Evolutionary conservation across 371 early-diverging fungal genomes (phyloP), one percentile per base, ranked within the genome.

Genomic region (Mortierella sp.): DNA sequence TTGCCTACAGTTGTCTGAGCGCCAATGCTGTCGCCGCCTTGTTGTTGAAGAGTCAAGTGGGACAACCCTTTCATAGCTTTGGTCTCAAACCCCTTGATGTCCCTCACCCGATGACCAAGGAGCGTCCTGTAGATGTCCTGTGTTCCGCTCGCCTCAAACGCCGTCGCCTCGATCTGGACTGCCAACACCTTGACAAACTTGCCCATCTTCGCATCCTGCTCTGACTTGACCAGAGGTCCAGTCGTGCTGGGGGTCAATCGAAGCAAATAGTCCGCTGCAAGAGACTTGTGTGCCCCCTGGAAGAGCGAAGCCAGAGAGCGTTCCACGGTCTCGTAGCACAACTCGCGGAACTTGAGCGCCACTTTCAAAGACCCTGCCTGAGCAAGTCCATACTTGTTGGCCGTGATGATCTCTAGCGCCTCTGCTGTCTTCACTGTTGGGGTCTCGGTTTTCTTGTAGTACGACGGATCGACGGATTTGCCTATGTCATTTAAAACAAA

Each of bases 51-150:
- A 69, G 26, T 51, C 55, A 28, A 54, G 43, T 9, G 59, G 1
- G 59, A n/a, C 2, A 74, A 43, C 26, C 61, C 79, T 19, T 26
- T 26, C 40, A 67, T 73, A 21, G 86, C 81, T 54, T 86, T 79
- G 6, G 72, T 43, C 44, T 86, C 86, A 55, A 86, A 86, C 8
- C 69, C 81, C 67, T 86, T 86, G 79, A 86, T 79, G 37, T 86
- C 82, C 31, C 72, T 73, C 19, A 82, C 86, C 31, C 86, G 74
- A 53, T 76, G 79, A 3, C 86, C 79, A 11, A 86, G 75, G 8
- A 76, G 54, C 2, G 74, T 61, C 75, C 69, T 79, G 77, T 86
- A 86, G 13, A 72, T 73, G 19, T 74, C 79, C 46, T 28, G n/a
- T 10, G 77, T 81, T 13, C 59, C 34, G 50, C 86, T 86, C 14